A percentile compares a stretch with the other conserved stretches of the same genome.
These are phyloP conservation scores for Beta corolliflora DNA, from an alignment of 179 eudicot genomes.

Conservation along the genomic window DNA sequence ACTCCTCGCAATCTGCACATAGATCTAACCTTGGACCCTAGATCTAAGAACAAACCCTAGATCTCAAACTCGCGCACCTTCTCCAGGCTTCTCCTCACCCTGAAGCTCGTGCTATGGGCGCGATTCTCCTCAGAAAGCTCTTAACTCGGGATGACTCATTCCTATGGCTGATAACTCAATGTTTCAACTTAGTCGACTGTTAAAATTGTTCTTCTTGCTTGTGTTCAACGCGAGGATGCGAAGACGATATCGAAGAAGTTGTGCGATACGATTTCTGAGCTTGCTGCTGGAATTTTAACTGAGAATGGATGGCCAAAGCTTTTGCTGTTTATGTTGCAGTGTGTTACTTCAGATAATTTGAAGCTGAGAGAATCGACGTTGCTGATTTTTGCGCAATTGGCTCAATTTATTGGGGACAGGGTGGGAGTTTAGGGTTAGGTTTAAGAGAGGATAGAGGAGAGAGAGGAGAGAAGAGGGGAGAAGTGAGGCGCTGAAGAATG, in stretches of 20 bases:
- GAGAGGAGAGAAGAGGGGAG: no score
- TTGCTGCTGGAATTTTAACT: conserved; percentile 29
- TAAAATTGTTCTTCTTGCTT: no score
- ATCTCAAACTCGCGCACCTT: conserved; percentile 64
- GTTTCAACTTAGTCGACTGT: no score
- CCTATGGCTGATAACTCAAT: conserved; percentile 19
- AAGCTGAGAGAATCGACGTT: conserved; percentile 74
- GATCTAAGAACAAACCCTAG: no score
- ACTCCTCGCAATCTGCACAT: no score
- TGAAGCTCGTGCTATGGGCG: conserved; percentile 49
- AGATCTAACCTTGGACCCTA: no score
- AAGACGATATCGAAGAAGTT: conserved; percentile 29
- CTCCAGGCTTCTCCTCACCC: conserved; percentile 52
- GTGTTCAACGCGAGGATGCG: no score
- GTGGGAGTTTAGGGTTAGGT: no score
- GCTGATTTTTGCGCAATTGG: conserved; percentile 72
- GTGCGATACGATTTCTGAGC: conserved; percentile 32
- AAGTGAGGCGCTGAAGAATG: no score
- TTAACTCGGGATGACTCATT: conserved; percentile 30
- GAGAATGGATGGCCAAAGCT: conserved; percentile 46
- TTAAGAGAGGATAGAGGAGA: no score
- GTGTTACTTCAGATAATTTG: conserved; percentile 65
- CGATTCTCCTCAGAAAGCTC: conserved; percentile 25
- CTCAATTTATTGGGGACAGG: conserved; percentile 72
- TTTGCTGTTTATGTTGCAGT: conserved; percentile 83